Evolutionary conservation across 176 grass and related monocot genomes (phyloP), one percentile per base, ranked within the genome.

Genomic region (Rhynchospora pubera): DNA sequence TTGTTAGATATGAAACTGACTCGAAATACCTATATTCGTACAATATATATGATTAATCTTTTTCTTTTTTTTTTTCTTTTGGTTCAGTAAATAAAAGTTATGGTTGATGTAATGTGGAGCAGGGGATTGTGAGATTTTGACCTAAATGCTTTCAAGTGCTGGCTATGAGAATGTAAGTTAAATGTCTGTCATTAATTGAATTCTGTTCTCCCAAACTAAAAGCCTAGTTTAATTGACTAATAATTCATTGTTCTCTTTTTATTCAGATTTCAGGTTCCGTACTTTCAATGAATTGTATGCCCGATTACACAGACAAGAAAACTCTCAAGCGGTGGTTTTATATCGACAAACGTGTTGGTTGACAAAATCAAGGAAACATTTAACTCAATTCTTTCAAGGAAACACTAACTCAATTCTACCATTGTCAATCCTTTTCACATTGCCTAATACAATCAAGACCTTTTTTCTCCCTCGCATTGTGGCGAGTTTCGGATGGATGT

Each of bases 321-420:
- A 91, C 92, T 52, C 76, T 94, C 66, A 99, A 95, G 82, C 90
- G 90, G 89, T 95, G 96, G 89, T 93, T 99, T 85, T 95, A 93
- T 80, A 95, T 99, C 59, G 91, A 95, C 76, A 99, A 99, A 79
- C 87, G 89, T 67, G 92, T 91, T 62, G 92, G 92, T 47, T 98
- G 57, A 93, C 67, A 44, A 23, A 22, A 82, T 39, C 66, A 70
- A 70, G 66, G 0, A 70, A 43, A 83, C 34, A 79, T 52, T n/a
- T 83, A 84, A 55, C 34, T 58, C 47, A 77, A 52, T 76, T 76
- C 34, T 70, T 70, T 42, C 66, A 70, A 70, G 66, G 2, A 46
- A 43, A 83, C 34, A 79, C 62, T 81, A 84, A 55, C 24, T 58
- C 11, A 47, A 6, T 70, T 56, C n/a, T 44, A 21, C 82, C 52